phyloP scores from a whole-genome alignment of 768 basidiomycete species.

The Pulveroboletus sp. region DNA sequence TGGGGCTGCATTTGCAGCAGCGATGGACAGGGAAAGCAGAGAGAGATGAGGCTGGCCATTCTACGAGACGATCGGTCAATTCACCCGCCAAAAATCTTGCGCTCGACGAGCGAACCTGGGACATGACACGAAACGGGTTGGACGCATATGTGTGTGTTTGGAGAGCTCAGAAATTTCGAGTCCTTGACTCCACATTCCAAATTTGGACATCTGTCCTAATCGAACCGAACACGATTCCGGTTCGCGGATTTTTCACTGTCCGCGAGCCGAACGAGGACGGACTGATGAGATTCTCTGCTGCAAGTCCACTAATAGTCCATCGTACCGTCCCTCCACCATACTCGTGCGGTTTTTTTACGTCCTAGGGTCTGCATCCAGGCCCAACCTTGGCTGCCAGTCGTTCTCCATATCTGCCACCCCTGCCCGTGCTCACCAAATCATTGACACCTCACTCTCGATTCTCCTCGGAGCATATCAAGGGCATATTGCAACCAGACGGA shows the following conservation, averaged over 20 bases:
- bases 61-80: not conserved
- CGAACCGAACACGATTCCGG: conserved; percentile 9
- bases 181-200: conserved; percentile 15
- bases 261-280: not conserved
- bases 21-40: conserved; percentile 65
- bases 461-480: not conserved
- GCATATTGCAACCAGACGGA: not conserved
- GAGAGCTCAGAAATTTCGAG: conserved; percentile 19
- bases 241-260: not conserved
- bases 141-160: conserved; percentile 5
- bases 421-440: too few relatives aligned
- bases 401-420: too few relatives aligned
- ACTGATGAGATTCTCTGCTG: not conserved
- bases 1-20: conserved; percentile 48
- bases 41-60: conserved; percentile 31
- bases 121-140: conserved; percentile 14
- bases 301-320: not conserved
- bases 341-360: not conserved
- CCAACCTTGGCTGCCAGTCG: too few relatives aligned
- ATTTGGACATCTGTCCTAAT: conserved; percentile 14
- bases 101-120: conserved; percentile 13
- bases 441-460: not conserved
- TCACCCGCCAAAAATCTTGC: too few relatives aligned
- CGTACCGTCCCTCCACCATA: not conserved
- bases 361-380: not conserved